phyloP scores from a whole-genome alignment of 768 basidiomycete genomes.

The Lentinula detonsa region DNA sequence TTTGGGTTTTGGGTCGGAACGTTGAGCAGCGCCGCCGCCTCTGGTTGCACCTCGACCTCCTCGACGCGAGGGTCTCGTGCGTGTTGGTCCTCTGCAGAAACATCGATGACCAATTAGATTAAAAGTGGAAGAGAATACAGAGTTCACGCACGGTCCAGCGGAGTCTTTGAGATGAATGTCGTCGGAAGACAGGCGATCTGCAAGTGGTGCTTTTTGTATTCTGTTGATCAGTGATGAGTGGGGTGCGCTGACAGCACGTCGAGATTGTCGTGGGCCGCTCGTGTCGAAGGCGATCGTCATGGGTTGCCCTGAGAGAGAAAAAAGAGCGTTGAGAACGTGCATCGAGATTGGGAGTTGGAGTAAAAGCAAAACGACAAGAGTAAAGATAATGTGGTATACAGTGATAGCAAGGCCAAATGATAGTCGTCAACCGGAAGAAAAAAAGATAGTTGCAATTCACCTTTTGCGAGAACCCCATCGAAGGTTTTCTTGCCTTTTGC shows the following conservation, averaged over 20 bases:
- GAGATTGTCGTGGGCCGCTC: conserved; percentile 31
- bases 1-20: conserved; percentile 18
- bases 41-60: conserved; percentile 18
- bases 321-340: conserved; percentile 7
- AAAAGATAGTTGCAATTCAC: conserved; percentile 31
- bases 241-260: conserved; percentile 45
- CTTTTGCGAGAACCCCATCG: conserved; percentile 84
- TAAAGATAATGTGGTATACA: neutral
- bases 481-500: conserved; percentile 79
- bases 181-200: conserved; percentile 55
- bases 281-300: conserved; percentile 67
- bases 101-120: neutral
- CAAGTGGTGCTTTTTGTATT: conserved; percentile 68
- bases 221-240: conserved; percentile 64
- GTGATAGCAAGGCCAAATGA: neutral
- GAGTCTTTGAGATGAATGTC: conserved; percentile 26
- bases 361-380: neutral
- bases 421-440: neutral
- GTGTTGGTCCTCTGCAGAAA: conserved; percentile 37
- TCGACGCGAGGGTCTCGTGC: conserved; percentile 28
- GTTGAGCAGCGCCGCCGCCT: conserved; percentile 16
- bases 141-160: conserved; percentile 29
- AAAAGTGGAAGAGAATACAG: neutral
- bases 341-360: neutral
- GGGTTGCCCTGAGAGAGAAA: conserved; percentile 54